A percentile compares a stretch with the other conserved stretches of the same genome.
phyloP scores from a whole-genome alignment of 2,329 filamentous ascomycete species.

The Penicillium sp. region DNA sequence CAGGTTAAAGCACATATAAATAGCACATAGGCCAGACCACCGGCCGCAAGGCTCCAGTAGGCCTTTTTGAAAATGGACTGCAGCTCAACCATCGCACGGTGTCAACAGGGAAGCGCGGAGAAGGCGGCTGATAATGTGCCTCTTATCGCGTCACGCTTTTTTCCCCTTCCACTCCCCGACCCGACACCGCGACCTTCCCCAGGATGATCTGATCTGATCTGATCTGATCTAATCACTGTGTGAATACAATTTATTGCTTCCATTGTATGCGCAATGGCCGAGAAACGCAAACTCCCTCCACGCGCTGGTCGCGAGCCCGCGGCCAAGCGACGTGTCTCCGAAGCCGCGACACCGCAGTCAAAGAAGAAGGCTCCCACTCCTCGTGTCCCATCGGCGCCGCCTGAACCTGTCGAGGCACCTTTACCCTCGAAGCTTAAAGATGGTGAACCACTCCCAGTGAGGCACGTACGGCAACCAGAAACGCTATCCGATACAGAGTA shows the following conservation, averaged over 20 bases:
- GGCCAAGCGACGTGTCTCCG: slow-evolving; percentile 41
- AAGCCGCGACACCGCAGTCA: slow-evolving; percentile 32
- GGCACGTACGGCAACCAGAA: slow-evolving; percentile 47
- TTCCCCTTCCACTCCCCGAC: slow-evolving; percentile 17
- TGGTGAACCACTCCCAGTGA: slow-evolving; percentile 50
- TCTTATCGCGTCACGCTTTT: slow-evolving; percentile 19
- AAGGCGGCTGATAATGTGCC: slow-evolving; percentile 12
- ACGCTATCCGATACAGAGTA: slow-evolving; percentile 51
- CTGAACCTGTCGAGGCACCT: slow-evolving; percentile 34
- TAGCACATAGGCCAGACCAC: slow-evolving; percentile 60
- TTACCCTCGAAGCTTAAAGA: slow-evolving; percentile 53
- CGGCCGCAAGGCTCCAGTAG: slow-evolving; percentile 54
- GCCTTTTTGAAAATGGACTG: slow-evolving; percentile 48
- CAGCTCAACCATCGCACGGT: slow-evolving; percentile 34
- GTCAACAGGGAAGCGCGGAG: slow-evolving; percentile 10
- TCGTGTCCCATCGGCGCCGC: slow-evolving; percentile 25
- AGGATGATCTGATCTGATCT: no score
- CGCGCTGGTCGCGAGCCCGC: slow-evolving; percentile 43
- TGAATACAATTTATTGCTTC: not conserved
- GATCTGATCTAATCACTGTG: no score
- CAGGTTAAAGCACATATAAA: slow-evolving; percentile 63
- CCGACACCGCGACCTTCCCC: slow-evolving; percentile 2
- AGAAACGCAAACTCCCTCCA: slow-evolving; percentile 42
- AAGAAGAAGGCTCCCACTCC: slow-evolving; percentile 36
- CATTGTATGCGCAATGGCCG: slow-evolving; percentile 29